phyloP scores from a whole-genome alignment of 1,284 basidiomycete species.

The Moesziomyces parantarcticus region DNA sequence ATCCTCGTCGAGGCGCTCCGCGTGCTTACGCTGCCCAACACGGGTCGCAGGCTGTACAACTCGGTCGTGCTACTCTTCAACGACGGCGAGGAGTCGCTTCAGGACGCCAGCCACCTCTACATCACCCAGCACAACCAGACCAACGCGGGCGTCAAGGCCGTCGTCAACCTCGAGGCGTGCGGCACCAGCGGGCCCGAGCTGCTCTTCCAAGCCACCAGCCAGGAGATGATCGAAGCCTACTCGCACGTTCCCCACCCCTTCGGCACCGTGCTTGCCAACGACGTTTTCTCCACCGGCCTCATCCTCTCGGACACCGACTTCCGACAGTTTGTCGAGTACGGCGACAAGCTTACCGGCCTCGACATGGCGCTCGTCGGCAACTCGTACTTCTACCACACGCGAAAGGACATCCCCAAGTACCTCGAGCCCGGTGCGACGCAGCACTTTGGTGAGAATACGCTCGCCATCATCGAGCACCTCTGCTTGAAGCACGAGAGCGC shows the following conservation, averaged over 20 bases:
- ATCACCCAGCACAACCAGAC: constrained; percentile 65
- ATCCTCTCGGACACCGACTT: constrained; percentile 73
- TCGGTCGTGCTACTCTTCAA: constrained; percentile 93
- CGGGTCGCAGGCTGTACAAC: constrained; percentile 79
- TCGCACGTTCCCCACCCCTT: constrained; percentile 86
- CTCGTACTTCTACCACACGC: constrained; percentile 92
- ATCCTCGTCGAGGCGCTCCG: constrained; percentile 83
- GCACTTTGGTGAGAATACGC: constrained; percentile 91
- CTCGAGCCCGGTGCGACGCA: constrained; percentile 80
- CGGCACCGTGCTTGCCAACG: constrained; percentile 90
- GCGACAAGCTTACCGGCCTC: constrained; percentile 70
- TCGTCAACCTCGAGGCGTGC: constrained; percentile 93
- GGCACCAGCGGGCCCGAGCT: constrained; percentile 88
- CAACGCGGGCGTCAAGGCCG: constrained; percentile 78
- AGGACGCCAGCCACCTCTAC: constrained; percentile 85
- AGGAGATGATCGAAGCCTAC: constrained; percentile 93
- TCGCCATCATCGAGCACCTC: constrained; percentile 84
- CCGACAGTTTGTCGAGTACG: constrained; percentile 89
- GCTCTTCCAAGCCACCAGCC: constrained; percentile 93
- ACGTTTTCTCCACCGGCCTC: constrained; percentile 92
- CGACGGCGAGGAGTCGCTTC: constrained; percentile 85
- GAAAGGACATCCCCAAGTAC: constrained; percentile 83
- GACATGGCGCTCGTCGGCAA: constrained; percentile 94
- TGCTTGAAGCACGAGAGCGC: constrained; percentile 69
- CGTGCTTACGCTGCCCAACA: constrained; percentile 78